Evolutionary conservation across 768 basidiomycete species (phyloP), one percentile per base, ranked within the genome.

Genomic region (Antrodiella citrinella): DNA sequence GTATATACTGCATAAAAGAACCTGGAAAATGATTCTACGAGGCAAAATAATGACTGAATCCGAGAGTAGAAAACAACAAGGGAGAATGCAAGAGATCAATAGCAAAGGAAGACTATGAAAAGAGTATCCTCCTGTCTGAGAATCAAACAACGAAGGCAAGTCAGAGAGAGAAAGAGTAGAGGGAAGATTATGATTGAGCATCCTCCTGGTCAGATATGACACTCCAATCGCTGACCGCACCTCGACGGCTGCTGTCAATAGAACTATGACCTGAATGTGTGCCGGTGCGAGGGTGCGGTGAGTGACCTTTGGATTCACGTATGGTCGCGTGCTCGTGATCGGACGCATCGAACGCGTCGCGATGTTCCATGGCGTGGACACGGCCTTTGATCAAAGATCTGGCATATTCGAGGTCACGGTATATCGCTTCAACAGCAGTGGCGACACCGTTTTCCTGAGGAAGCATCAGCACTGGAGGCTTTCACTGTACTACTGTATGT

Each of bases 401-500:
- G 26, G 95, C 91, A 64, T 97, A 97, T 54, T 98, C 95, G 50
- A 98, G 69, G 62, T 99, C 94, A 43, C 96, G 83, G 63, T 98
- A 99, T 55, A 99, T 93, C 22, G 86, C 83, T 66, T 98, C 94
- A 51, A 97, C 85, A 13, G 96, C 96, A 25, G 80, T 91, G 1
- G 80, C 77, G 1, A 97, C 92, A n/a, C 95, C 95, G 54, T 92
- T 84, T 72, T 99, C 95, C 91, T 94, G 60, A 47, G 13, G 5
- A 2, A 18, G 21, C 15, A 25, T 10, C 1, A 19, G 4, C 40
- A n/a, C 15, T 23, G 26, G 30, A 15, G 30, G 15, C 30, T 35
- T 35, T 15, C 22, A 20, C 23, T 2, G 9, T 18, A 40, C 11
- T n/a, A n/a, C 24, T 15, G 19, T 9, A 35, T 12, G 15, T 21